phyloP scores from a whole-genome alignment of 768 basidiomycete genomes.

The Termitomyces sp. region DNA sequence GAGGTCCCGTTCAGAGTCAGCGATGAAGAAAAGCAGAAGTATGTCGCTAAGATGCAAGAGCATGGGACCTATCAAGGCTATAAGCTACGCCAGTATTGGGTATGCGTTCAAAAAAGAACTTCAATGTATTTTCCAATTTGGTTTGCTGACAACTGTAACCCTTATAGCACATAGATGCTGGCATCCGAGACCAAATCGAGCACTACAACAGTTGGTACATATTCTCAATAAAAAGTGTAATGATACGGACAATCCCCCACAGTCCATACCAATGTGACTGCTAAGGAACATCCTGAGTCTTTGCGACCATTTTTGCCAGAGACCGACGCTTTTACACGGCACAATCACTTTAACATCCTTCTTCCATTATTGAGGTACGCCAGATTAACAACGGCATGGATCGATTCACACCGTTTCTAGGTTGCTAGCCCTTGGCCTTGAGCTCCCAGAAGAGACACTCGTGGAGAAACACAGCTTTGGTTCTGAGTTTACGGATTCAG shows the following conservation, averaged over 20 bases:
- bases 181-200: conserved; percentile 60
- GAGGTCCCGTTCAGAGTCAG: conserved; percentile 34
- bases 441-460: conserved; percentile 40
- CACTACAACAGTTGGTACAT: conserved; percentile 49
- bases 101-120: background rate
- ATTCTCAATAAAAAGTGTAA: background rate
- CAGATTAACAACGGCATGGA: background rate
- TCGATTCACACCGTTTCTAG: background rate
- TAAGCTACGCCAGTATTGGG: conserved; percentile 15
- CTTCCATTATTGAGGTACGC: conserved; percentile 29
- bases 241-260: background rate
- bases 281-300: conserved; percentile 28
- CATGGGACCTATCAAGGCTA: conserved; percentile 39
- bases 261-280: conserved; percentile 30
- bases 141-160: background rate
- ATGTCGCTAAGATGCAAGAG: conserved; percentile 28
- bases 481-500: conserved; percentile 27
- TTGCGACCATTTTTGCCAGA: conserved; percentile 32
- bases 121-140: background rate
- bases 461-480: conserved; percentile 33
- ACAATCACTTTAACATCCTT: conserved; percentile 32
- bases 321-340: conserved; percentile 26
- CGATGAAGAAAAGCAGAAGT: conserved; percentile 32
- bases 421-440: conserved; percentile 37
- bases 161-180: conserved; percentile 53